phyloP scores from a whole-genome alignment of 2,329 filamentous ascomycete species.

The Colletotrichum falcatum region DNA sequence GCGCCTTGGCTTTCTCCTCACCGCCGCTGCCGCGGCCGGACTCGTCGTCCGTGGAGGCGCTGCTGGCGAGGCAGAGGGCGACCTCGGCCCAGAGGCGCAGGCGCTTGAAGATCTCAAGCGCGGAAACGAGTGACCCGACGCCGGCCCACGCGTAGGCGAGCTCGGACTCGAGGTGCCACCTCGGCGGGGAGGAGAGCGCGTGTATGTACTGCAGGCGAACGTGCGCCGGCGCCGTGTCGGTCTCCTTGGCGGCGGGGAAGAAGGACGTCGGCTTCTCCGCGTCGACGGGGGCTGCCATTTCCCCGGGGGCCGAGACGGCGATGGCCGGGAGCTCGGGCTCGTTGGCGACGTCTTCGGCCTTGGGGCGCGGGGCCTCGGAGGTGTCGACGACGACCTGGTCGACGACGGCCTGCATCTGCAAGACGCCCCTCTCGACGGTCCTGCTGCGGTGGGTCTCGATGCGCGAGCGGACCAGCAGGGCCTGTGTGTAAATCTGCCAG shows the following conservation, averaged over 20 bases:
- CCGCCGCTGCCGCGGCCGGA: constrained; percentile 66
- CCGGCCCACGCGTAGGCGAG: constrained; percentile 92
- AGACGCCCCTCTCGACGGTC: constrained; percentile 87
- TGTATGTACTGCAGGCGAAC: constrained; percentile 88
- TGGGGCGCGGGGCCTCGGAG: constrained; percentile 47
- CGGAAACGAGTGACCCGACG: constrained; percentile 87
- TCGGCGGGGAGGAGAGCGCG: constrained; percentile 82
- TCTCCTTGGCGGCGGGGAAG: constrained; percentile 78
- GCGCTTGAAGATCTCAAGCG: constrained; percentile 95
- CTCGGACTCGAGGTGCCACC: constrained; percentile 96
- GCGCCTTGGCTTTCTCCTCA: constrained; percentile 83
- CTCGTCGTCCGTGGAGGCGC: constrained; percentile 66
- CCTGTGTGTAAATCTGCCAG: constrained; percentile 98
- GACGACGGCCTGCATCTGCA: constrained; percentile 94
- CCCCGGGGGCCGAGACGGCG: constrained; percentile 55
- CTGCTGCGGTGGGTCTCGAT: constrained; percentile 90
- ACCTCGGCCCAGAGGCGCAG: constrained; percentile 95
- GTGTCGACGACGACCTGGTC: constrained; percentile 96
- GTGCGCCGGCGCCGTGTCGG: constrained; percentile 81
- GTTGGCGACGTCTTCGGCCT: constrained; percentile 44
- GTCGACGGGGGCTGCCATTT: constrained; percentile 20
- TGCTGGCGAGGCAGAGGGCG: constrained; percentile 84
- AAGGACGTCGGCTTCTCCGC: constrained; percentile 77
- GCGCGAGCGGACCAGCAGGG: constrained; percentile 86
- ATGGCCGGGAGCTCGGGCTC: constrained; percentile 58